Evolutionary conservation across 148 eudicot genomes (phyloP).

Genomic region (Camellia japonica): DNA sequence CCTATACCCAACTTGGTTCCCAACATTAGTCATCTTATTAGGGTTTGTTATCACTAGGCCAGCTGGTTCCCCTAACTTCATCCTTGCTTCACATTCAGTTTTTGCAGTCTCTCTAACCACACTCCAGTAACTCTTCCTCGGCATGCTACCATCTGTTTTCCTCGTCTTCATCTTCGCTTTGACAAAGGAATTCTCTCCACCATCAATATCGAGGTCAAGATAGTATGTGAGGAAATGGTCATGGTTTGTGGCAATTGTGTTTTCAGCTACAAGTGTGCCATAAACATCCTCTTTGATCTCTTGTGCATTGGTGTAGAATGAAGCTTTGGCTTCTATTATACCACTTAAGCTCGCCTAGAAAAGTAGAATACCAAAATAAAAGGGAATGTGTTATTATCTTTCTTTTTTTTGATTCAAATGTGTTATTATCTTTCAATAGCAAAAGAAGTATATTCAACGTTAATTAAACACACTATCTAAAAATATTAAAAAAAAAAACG

Average conservation of each 20-base stretch:
- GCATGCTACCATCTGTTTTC: not conserved
- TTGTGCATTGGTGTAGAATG: not conserved
- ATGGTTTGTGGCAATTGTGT: slow-evolving; percentile 1
- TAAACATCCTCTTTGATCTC: slow-evolving; percentile 3
- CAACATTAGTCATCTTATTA: not conserved
- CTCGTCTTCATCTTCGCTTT: slow-evolving; percentile 23
- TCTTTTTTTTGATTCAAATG: no score
- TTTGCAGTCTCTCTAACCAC: not conserved
- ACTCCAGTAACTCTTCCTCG: slow-evolving; percentile 16
- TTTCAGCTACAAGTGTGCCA: slow-evolving; percentile 8
- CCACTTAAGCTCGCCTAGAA: slow-evolving; percentile 6
- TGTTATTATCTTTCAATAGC: not conserved
- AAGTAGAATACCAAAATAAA: not conserved
- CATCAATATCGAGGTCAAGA: slow-evolving; percentile 43
- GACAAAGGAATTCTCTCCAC: slow-evolving; percentile 27
- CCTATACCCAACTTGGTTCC: not conserved
- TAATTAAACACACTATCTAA: not conserved
- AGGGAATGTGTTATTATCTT: no score
- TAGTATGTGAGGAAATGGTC: slow-evolving; percentile 15
- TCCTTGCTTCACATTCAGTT: not conserved
- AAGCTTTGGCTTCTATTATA: slow-evolving; percentile 8
- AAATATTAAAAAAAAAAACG: no score
- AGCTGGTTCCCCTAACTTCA: not conserved
- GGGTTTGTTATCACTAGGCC: not conserved
- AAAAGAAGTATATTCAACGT: not conserved